phyloP scores from a whole-genome alignment of 202 grass and related monocot species.

The Digitaria exilis region DNA sequence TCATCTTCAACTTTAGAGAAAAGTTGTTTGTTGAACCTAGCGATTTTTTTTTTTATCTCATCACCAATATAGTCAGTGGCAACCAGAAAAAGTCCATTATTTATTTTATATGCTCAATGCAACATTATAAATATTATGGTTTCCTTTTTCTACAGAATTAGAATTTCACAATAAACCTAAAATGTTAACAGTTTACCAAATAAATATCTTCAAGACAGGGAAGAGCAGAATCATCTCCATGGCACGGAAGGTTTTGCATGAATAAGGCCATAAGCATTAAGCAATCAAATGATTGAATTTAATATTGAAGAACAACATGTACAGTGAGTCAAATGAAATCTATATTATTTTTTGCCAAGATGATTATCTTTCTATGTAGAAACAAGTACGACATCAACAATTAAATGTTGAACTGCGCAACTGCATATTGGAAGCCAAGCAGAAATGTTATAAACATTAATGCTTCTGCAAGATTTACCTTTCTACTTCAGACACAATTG shows the following conservation, averaged over 20 bases:
- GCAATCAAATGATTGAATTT: not conserved
- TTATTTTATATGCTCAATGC: not conserved
- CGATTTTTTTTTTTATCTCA: not conserved
- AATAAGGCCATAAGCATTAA: not conserved
- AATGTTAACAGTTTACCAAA: constrained; percentile 4
- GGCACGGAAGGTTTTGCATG: not conserved
- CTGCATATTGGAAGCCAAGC: not conserved
- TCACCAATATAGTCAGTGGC: not conserved
- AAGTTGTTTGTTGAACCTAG: not conserved
- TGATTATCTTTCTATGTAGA: not conserved
- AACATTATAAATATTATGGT: not conserved
- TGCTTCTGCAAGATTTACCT: constrained; percentile 50
- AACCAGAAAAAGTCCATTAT: not conserved
- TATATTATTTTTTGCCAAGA: constrained; percentile 13
- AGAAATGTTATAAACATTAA: not conserved
- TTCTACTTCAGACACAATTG: constrained; percentile 70
- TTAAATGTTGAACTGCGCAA: not conserved
- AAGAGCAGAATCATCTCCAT: not conserved
- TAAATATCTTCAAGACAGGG: not conserved
- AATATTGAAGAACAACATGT: not conserved
- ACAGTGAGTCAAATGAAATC: not conserved
- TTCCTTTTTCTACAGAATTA: not conserved
- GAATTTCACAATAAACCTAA: not conserved
- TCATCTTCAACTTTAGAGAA: not conserved
- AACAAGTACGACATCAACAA: not conserved